Percentiles rank a stretch among this genome's conserved stretches.
Evolutionary conservation across 768 basidiomycete genomes (phyloP).

Genomic region (Mycena venus): DNA sequence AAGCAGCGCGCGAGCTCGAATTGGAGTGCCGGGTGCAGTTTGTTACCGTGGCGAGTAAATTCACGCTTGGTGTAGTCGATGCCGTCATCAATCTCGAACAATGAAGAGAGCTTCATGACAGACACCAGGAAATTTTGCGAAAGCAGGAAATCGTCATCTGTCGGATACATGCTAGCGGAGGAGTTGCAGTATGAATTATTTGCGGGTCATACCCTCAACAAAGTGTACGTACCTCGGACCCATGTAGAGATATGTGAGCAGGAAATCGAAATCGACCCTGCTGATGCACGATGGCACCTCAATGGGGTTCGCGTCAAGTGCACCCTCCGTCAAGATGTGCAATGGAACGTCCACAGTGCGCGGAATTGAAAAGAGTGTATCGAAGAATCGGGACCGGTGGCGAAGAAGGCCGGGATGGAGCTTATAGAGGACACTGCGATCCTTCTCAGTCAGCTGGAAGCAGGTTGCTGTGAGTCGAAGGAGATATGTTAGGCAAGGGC

Average conservation of each 20-base stretch:
- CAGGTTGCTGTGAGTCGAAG: too few species aligned
- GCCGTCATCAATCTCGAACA: slow-evolving; percentile 2
- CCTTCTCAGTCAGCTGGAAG: too few species aligned
- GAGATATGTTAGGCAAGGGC: too few species aligned
- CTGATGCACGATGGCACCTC: background rate
- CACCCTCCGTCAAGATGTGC: background rate
- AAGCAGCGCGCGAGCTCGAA: too few species aligned
- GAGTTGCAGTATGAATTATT: too few species aligned
- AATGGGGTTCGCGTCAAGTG: slow-evolving; percentile 1
- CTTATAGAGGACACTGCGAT: background rate
- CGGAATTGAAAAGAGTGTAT: slow-evolving; percentile 2
- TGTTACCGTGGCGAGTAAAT: background rate
- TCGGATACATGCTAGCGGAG: too few species aligned
- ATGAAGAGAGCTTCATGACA: slow-evolving; percentile 5
- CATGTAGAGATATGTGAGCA: too few species aligned
- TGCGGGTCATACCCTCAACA: too few species aligned
- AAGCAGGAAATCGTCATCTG: too few species aligned
- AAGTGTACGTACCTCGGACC: background rate
- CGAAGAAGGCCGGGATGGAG: slow-evolving; percentile 3
- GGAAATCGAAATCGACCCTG: background rate
- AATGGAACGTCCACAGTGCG: background rate
- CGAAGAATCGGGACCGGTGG: background rate
- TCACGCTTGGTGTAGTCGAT: background rate
- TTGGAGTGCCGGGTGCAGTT: slow-evolving; percentile 6
- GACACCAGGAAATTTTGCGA: slow-evolving; percentile 6